Conservation (phyloP, 345 rosid genomes). For the Salix dunnii region DNA sequence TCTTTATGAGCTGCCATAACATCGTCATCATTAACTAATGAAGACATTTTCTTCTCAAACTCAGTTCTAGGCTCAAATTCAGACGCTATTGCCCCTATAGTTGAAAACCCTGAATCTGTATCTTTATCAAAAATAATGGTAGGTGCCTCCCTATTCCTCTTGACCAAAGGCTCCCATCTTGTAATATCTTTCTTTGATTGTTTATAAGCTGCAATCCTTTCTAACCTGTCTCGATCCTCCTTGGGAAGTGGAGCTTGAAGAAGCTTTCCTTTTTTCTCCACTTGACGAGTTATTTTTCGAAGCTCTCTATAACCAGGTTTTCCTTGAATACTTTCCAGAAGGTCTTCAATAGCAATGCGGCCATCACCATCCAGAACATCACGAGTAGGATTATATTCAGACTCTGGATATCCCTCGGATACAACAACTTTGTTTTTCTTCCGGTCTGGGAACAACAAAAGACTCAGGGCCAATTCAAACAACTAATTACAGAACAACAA, state of each 20-base stretch:
- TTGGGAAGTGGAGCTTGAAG: slow-evolving; percentile 80
- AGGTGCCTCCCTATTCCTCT: slow-evolving; percentile 86
- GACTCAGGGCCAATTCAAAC: not conserved
- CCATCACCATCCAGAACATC: slow-evolving; percentile 75
- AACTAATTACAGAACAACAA: not conserved
- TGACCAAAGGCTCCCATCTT: slow-evolving; percentile 76
- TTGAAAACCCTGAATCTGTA: slow-evolving; percentile 66
- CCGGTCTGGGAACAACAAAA: slow-evolving; percentile 41
- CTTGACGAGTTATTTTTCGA: slow-evolving; percentile 44
- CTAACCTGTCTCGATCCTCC: slow-evolving; percentile 63
- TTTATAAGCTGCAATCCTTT: slow-evolving; percentile 63
- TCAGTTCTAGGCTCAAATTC: slow-evolving; percentile 87
- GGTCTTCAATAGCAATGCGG: slow-evolving; percentile 55
- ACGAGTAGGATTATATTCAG: slow-evolving; percentile 80
- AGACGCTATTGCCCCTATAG: slow-evolving; percentile 90
- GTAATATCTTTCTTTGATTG: slow-evolving; percentile 55
- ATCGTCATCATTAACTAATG: slow-evolving; percentile 54
- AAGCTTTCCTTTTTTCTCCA: slow-evolving; percentile 47
- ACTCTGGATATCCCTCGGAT: slow-evolving; percentile 81
- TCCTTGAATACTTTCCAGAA: slow-evolving; percentile 62
- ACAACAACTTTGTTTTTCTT: slow-evolving; percentile 47
- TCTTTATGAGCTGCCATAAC: slow-evolving; percentile 71
- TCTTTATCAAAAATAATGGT: slow-evolving; percentile 70
- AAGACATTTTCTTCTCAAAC: slow-evolving; percentile 89
- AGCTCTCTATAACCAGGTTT: slow-evolving; percentile 56